These are phyloP conservation scores for Abrus pulchellus DNA, from an alignment of 306 rosid species.

Conservation along the genomic window DNA sequence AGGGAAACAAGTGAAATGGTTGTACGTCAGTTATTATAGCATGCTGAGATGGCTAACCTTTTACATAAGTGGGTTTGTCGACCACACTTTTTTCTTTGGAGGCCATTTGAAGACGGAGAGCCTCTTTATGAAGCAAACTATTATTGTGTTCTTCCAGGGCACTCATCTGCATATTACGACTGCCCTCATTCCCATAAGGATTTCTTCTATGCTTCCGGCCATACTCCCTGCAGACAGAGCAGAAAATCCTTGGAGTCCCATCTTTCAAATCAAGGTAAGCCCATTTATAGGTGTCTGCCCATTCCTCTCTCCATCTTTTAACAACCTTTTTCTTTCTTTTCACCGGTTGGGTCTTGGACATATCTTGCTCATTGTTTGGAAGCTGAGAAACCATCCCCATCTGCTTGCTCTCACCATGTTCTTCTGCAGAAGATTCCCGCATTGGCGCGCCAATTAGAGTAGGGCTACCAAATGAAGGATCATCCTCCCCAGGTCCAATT, in stretches of 20 bases:
- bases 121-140: constrained; percentile 99
- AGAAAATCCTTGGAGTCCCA: constrained; percentile 96
- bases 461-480: constrained; percentile 83
- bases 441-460: constrained; percentile 75
- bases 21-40: constrained; percentile 24
- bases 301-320: constrained; percentile 99
- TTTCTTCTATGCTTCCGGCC: constrained; percentile 97
- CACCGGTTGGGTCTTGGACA: constrained; percentile 69
- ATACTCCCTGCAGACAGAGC: constrained; percentile 96
- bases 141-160: constrained; percentile 97
- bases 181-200: constrained; percentile 98
- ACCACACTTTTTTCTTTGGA: constrained; percentile 89
- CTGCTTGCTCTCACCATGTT: constrained; percentile 80
- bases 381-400: constrained; percentile 87
- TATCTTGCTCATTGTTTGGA: constrained; percentile 80
- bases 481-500: constrained; percentile 97
- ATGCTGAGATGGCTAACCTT: constrained; percentile 69
- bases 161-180: constrained; percentile 99
- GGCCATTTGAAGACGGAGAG: constrained; percentile 96
- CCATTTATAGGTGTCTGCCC: constrained; percentile 99
- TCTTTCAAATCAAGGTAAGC: constrained; percentile 95
- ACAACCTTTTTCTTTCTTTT: constrained; percentile 98
- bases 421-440: constrained; percentile 86
- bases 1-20: constrained; percentile 12
- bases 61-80: constrained; percentile 90